Conservation (phyloP, 331 rosid genomes). For the Ulmus americana region DNA sequence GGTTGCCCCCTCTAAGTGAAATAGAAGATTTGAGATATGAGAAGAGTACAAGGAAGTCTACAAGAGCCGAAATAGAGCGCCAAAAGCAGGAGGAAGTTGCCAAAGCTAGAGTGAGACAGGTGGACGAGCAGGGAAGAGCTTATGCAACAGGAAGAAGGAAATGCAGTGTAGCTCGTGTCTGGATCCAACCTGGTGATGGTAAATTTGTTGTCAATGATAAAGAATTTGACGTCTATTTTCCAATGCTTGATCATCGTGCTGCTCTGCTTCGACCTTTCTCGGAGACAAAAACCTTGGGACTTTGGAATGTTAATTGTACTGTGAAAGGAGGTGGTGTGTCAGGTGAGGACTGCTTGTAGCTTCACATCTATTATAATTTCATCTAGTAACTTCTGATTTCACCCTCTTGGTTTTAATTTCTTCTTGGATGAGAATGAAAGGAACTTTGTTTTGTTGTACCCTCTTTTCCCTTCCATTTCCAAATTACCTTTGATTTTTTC, state of each 20-base stretch:
- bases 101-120: slow-evolving; percentile 75
- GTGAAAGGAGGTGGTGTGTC: slow-evolving; percentile 92
- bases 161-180: slow-evolving; percentile 91
- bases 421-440: no score
- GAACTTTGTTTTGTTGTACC: no score
- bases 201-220: slow-evolving; percentile 68
- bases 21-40: slow-evolving; percentile 72
- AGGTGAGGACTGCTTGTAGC: slow-evolving; percentile 37
- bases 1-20: slow-evolving; percentile 75
- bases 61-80: slow-evolving; percentile 81
- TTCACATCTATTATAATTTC: not conserved
- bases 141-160: slow-evolving; percentile 95
- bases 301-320: slow-evolving; percentile 76
- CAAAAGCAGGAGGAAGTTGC: slow-evolving; percentile 86
- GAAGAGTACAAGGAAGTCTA: slow-evolving; percentile 57
- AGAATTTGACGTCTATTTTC: slow-evolving; percentile 85
- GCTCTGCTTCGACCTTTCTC: slow-evolving; percentile 87
- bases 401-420: not conserved
- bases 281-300: slow-evolving; percentile 88
- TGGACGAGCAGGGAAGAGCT: slow-evolving; percentile 85
- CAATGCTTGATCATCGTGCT: slow-evolving; percentile 92
- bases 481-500: no score
- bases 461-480: no score
- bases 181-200: slow-evolving; percentile 86
- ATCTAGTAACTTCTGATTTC: slow-evolving; percentile 1